These are phyloP conservation scores for Melaleuca alternifolia DNA, from an alignment of 345 rosid species.

Conservation along the genomic window DNA sequence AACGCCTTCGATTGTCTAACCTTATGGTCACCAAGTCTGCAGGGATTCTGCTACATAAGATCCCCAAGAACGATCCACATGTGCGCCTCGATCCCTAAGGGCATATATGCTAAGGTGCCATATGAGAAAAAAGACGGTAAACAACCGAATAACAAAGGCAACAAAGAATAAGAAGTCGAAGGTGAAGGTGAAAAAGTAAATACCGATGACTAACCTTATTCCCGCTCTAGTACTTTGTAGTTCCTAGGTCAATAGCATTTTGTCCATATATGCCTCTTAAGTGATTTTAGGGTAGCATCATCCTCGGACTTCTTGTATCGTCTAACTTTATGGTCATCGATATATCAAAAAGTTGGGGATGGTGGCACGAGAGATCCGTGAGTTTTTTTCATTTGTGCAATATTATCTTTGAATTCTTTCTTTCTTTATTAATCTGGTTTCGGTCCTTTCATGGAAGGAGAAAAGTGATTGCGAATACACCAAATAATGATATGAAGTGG, in stretches of 20 bases:
- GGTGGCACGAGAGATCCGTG: neutral
- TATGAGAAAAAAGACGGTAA: neutral
- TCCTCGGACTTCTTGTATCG: neutral
- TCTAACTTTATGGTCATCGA: neutral
- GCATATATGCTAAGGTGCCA: neutral
- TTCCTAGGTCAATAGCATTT: neutral
- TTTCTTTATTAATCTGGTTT: neutral
- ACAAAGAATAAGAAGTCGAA: neutral
- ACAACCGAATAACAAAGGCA: neutral
- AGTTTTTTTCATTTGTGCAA: neutral
- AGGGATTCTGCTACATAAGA: slow-evolving; percentile 20
- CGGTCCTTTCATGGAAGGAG: neutral
- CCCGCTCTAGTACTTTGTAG: neutral
- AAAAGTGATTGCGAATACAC: neutral
- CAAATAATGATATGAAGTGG: neutral
- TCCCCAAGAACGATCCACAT: slow-evolving; percentile 59
- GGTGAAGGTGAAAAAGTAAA: neutral
- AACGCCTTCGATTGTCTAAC: neutral
- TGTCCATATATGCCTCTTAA: neutral
- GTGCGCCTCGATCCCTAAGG: slow-evolving; percentile 20
- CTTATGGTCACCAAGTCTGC: slow-evolving; percentile 16
- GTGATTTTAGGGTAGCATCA: neutral
- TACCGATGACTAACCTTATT: neutral
- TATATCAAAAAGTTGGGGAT: neutral
- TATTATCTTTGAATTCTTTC: neutral